Conservation (phyloP, 805 yeast species). For the Pichia nanzhaoensis region DNA sequence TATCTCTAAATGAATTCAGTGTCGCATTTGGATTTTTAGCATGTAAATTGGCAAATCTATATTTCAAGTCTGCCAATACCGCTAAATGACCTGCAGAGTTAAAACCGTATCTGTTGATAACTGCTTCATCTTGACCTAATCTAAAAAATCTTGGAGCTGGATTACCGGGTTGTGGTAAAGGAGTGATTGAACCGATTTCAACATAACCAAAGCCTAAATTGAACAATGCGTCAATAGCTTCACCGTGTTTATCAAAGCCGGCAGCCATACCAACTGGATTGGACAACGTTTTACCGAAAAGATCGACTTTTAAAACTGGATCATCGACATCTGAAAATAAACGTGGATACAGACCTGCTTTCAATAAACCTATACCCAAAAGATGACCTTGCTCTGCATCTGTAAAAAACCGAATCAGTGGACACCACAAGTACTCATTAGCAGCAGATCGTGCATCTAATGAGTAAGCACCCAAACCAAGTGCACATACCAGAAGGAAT, state of each 20-base stretch:
- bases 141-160: constrained; percentile 91
- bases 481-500: constrained; percentile 19
- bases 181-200: constrained; percentile 91
- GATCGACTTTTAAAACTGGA: constrained; percentile 47
- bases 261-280: constrained; percentile 94
- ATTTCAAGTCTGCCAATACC: constrained; percentile 60
- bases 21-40: constrained; percentile 18
- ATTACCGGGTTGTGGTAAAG: constrained; percentile 89
- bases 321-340: constrained; percentile 49
- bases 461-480: constrained; percentile 45
- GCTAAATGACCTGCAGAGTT: constrained; percentile 82
- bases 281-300: constrained; percentile 56
- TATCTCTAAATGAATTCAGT: constrained; percentile 45
- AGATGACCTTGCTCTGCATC: constrained; percentile 86
- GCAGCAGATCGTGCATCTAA: constrained; percentile 76
- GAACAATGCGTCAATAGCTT: constrained; percentile 76
- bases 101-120: constrained; percentile 91
- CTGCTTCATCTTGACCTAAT: constrained; percentile 77
- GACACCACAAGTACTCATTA: constrained; percentile 77
- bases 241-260: constrained; percentile 91
- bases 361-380: constrained; percentile 64
- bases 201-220: constrained; percentile 80
- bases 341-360: constrained; percentile 60
- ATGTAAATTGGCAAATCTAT: constrained; percentile 47
- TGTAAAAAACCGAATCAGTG: constrained; percentile 58